phyloP scores from a whole-genome alignment of 2,329 filamentous ascomycete genomes.

The Herpotrichia juniperi region DNA sequence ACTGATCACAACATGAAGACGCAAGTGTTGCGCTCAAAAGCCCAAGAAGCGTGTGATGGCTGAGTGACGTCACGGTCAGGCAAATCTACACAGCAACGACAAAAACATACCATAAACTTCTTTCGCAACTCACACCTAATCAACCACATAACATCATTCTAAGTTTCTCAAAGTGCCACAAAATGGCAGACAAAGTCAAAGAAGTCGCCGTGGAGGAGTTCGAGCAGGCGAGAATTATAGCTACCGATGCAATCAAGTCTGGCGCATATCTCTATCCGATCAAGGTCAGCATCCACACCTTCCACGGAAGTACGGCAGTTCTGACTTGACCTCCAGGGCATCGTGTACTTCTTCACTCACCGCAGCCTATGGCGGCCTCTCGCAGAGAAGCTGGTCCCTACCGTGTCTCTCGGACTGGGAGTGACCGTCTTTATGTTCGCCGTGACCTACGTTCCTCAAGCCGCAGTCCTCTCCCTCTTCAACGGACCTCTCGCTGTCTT shows the following conservation, averaged over 20 bases:
- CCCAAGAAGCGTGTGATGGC: neutral
- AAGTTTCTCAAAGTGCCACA: neutral
- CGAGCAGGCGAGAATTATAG: constrained; percentile 66
- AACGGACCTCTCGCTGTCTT: constrained; percentile 80
- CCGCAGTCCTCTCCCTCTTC: constrained; percentile 80
- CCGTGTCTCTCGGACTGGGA: constrained; percentile 71
- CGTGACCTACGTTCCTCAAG: constrained; percentile 85
- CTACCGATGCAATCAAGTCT: constrained; percentile 74
- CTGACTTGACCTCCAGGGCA: constrained; percentile 54
- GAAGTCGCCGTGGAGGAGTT: constrained; percentile 72
- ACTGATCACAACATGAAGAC: no score
- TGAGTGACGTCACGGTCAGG: constrained; percentile 4
- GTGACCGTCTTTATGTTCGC: constrained; percentile 84
- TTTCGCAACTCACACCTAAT: neutral
- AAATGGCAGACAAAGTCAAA: constrained; percentile 59
- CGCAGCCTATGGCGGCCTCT: constrained; percentile 66
- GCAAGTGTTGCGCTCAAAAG: no score
- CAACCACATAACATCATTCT: neutral
- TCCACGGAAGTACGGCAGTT: neutral
- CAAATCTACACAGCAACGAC: neutral
- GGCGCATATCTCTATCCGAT: constrained; percentile 86
- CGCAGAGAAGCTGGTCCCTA: constrained; percentile 62
- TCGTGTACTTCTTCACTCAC: constrained; percentile 65
- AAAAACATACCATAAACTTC: no score
- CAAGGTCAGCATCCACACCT: constrained; percentile 54